Base-by-base conservation (phyloP, 306 rosid species). In the Elaeagnus macrophylla region DNA sequence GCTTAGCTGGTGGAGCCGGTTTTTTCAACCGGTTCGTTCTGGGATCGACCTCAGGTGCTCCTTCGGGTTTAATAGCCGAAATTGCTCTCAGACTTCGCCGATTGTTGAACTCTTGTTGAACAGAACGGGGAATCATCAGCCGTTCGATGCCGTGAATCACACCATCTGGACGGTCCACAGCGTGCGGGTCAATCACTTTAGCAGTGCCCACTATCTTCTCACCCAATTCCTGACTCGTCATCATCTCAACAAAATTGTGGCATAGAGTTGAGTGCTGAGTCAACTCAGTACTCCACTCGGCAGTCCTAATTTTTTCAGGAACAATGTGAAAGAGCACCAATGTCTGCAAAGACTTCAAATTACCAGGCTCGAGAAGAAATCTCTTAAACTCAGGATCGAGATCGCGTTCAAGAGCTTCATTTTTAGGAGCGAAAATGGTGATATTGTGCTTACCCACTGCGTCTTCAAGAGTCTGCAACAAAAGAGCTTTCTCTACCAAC, bases 11-110 rank as follows among this genome's bases (percentile, higher is more conserved):
- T 9, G 72, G 66, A 13, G 61, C 54, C 15, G 51, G 67, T 48
- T 68, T 68, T 56, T 60, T 68, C 54, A 60, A 56, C 37, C 67
- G 61, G 44, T 60, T 64, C 15, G 73, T 68, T 43, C 67, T 60
- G 2, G 73, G 73, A 37, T 68, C 73, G 12, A 68, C 58, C 48
- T 68, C 73, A 15, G 73, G 73, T 5, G 73, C 73, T 38, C 73
- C 73, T 47, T 68, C 67, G 3, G 73, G 67, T 54, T 60, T 68
- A 20, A 68, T 51, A 14, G 73, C 73, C 37, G 67, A 52, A 9
- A 68, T 68, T 9, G 20, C 35, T 12, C 48, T 37, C 16, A 68
- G 67, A 35, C 57, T 68, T 5, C 67, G 73, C 0, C 73, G 59
- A 41, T 60, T 60, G 43, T 60, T 68, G 62, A 68, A 68, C 19